Evolutionary conservation across 2,329 filamentous ascomycete genomes (phyloP).

Genomic region (Diaporthe caulivora): DNA sequence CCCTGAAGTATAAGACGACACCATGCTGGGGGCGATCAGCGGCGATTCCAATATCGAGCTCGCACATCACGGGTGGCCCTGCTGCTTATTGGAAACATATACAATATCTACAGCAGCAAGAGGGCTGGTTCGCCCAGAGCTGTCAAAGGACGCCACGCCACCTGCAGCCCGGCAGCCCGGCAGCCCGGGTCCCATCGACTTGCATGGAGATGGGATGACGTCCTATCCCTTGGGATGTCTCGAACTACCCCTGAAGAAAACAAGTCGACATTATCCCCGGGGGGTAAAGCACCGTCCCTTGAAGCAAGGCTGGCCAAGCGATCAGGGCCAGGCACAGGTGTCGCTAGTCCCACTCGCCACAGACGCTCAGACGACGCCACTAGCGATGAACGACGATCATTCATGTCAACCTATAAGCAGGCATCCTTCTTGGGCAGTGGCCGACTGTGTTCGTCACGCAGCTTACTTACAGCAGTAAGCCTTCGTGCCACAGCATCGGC

Average conservation of each 20-base stretch:
- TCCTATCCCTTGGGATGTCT: constrained; percentile 22
- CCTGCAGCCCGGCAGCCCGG: constrained; percentile 16
- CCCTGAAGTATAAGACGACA: not conserved
- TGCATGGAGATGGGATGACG: constrained; percentile 20
- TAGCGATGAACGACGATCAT: not conserved
- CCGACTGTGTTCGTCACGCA: not conserved
- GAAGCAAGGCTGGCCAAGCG: not conserved
- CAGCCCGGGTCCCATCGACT: not conserved
- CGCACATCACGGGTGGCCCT: not conserved
- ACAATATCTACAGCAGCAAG: not conserved
- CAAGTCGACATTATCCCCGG: not conserved
- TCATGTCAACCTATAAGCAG: not conserved
- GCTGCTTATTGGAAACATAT: no score
- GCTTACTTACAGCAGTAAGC: not conserved
- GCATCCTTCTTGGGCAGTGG: no score
- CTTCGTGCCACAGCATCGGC: not conserved
- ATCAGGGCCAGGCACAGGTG: not conserved
- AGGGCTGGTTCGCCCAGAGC: not conserved
- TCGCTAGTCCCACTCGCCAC: not conserved
- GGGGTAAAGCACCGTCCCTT: not conserved
- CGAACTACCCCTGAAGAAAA: not conserved
- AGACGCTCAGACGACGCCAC: not conserved
- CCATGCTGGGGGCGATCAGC: constrained; percentile 18
- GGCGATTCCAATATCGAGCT: constrained; percentile 1
- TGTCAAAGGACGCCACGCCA: constrained; percentile 18